These are phyloP conservation scores for Xylaria flabelliformis DNA, from an alignment of 495 filamentous ascomycete species.

Conservation along the genomic window DNA sequence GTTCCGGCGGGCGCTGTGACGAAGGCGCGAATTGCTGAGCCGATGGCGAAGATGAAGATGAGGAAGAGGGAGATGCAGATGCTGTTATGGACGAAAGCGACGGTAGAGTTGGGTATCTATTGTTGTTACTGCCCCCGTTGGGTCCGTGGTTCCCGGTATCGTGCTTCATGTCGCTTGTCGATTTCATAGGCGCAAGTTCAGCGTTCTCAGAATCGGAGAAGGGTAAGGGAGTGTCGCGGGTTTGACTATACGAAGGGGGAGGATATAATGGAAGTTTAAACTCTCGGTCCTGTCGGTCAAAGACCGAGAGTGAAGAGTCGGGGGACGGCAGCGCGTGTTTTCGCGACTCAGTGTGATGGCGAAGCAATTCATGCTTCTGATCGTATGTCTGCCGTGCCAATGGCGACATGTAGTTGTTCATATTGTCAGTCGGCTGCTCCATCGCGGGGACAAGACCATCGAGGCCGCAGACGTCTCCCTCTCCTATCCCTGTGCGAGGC, in stretches of 20 bases:
- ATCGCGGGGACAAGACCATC: constrained; percentile 26
- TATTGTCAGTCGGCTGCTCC: constrained; percentile 28
- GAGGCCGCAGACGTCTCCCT: constrained; percentile 26
- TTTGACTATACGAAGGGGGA: constrained; percentile 50
- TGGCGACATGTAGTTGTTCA: constrained; percentile 37
- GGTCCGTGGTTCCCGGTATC: constrained; percentile 24
- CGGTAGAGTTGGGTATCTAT: constrained; percentile 40
- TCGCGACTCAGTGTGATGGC: constrained; percentile 24
- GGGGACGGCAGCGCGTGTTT: constrained; percentile 33
- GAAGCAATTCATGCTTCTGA: constrained; percentile 34
- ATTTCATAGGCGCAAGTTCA: constrained; percentile 53
- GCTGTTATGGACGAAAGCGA: constrained; percentile 53
- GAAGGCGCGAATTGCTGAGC: constrained; percentile 27
- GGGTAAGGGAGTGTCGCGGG: constrained; percentile 46
- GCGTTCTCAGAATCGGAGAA: constrained; percentile 45
- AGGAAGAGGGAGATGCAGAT: constrained; percentile 6
- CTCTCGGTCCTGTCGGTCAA: constrained; percentile 35
- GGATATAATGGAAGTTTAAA: constrained; percentile 40
- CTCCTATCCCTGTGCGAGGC: constrained; percentile 23
- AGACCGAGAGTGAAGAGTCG: constrained; percentile 27
- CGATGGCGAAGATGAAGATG: constrained; percentile 30
- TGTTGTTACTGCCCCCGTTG: constrained; percentile 27
- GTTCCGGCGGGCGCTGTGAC: constrained; percentile 36
- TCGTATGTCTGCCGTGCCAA: constrained; percentile 34
- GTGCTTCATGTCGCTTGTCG: constrained; percentile 30